Conservation (phyloP, 805 yeast species). For the Saccharomycopsis sp. region DNA sequence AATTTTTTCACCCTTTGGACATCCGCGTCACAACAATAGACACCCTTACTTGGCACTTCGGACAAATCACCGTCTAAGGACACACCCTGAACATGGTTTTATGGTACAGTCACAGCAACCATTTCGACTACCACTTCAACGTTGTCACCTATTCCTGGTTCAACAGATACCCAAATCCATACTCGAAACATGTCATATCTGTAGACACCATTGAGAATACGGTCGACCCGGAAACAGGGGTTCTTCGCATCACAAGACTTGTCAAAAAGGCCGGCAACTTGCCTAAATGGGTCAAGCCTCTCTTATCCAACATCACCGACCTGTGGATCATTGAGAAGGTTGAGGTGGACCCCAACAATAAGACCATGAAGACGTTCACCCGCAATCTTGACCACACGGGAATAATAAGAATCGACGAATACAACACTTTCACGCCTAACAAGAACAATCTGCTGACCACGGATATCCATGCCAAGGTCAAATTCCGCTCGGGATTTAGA, state of each 20-base stretch:
- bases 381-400: conserved; percentile 79
- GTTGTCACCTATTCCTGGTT: conserved; percentile 74
- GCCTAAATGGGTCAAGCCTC: conserved; percentile 72
- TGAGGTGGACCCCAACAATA: conserved; percentile 54
- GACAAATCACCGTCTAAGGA: too few relatives aligned
- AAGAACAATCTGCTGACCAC: conserved; percentile 34
- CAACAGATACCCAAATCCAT: conserved; percentile 70
- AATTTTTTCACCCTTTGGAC: too few relatives aligned
- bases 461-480: conserved; percentile 51
- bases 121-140: conserved; percentile 57
- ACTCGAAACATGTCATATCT: conserved; percentile 75
- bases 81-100: too few relatives aligned
- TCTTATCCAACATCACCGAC: conserved; percentile 61
- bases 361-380: conserved; percentile 60
- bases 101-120: conserved; percentile 47
- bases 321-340: conserved; percentile 80
- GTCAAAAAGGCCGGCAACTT: conserved; percentile 73
- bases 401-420: conserved; percentile 75
- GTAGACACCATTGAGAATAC: conserved; percentile 64
- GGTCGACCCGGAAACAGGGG: conserved; percentile 50
- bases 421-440: conserved; percentile 40
- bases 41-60: too few relatives aligned
- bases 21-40: too few relatives aligned
- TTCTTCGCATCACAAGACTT: conserved; percentile 63
- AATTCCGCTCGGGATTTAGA: conserved; percentile 63